Percentiles rank a stretch among this genome's conserved stretches.
Evolutionary conservation across 2,329 filamentous ascomycete genomes (phyloP).

Genomic region (Talaromyces sp.): DNA sequence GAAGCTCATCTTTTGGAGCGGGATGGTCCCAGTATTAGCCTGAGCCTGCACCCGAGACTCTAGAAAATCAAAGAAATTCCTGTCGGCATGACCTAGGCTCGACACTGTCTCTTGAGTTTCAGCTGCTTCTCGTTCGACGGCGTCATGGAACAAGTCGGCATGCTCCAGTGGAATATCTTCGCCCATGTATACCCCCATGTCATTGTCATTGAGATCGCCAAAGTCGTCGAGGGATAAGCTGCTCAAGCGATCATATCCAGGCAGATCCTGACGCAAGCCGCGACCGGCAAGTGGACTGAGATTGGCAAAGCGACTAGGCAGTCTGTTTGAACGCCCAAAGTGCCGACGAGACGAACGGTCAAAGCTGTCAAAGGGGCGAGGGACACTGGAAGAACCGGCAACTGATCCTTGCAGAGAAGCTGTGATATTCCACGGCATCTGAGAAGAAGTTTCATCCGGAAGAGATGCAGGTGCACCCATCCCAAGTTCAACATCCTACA

Average conservation of each 20-base stretch:
- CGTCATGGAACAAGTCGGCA: not conserved
- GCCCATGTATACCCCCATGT: slow-evolving; percentile 14
- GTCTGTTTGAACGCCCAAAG: slow-evolving; percentile 29
- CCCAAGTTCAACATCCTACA: slow-evolving; percentile 59
- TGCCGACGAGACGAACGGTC: slow-evolving; percentile 26
- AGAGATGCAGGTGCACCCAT: slow-evolving; percentile 63
- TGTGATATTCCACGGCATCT: slow-evolving; percentile 66
- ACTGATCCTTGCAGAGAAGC: slow-evolving; percentile 52
- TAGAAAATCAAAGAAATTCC: slow-evolving; percentile 61
- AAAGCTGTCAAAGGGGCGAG: slow-evolving; percentile 29
- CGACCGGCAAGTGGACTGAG: slow-evolving; percentile 59
- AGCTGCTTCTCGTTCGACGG: not conserved
- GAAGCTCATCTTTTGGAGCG: slow-evolving; percentile 53
- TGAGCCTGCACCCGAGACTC: slow-evolving; percentile 39
- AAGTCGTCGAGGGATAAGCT: slow-evolving; percentile 19
- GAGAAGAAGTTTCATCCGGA: slow-evolving; percentile 60
- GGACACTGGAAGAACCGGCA: slow-evolving; percentile 31
- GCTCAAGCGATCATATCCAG: slow-evolving; percentile 19
- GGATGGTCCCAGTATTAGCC: slow-evolving; percentile 7
- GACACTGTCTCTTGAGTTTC: slow-evolving; percentile 29
- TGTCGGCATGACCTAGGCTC: slow-evolving; percentile 53
- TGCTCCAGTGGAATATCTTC: not conserved
- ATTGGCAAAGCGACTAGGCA: slow-evolving; percentile 50
- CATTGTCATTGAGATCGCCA: slow-evolving; percentile 19
- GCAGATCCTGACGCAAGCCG: slow-evolving; percentile 29